Base-by-base conservation (phyloP, 208 protist species). In the Porcisia hertigi region DNA sequence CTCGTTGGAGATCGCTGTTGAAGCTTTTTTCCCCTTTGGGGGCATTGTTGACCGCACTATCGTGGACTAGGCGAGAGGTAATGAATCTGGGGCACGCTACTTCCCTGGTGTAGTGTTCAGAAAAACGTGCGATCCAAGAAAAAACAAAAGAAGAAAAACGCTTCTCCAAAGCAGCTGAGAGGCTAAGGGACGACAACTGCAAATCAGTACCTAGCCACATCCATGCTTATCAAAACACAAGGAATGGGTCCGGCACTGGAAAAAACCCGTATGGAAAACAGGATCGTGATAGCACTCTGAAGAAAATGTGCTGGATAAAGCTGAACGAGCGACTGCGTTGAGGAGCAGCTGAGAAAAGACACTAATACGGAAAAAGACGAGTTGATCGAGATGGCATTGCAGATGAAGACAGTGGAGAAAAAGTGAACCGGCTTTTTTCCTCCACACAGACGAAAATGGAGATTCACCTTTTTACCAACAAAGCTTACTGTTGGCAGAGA, bases 1-100 rank as follows among this genome's bases (percentile, higher is more conserved):
- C 4, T 84, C 85, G 43, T 74, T 90, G 4, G 86, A 69, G 20
- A 69, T 57, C 9, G 57, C 77, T 45, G 60, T 76, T 25, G 74
- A 2, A 2, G 60, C 73, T 45, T 88, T 88, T 64, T 79, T 84
- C 25, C 58, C 53, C 60, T 81, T 81, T 0, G 76, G 71, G 18
- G 76, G 76, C 76, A 81, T 76, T 3, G 1, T 57, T 52, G 16
- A 20, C 16, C 18, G 18, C 41, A 49, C 11, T 65, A 16, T 20
- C n/a, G 12, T 8, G 8, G 30, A 43, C n/a, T n/a, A 16, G 1
- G 16, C 16, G 7, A 49, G 0, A 49, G 9, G 2, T 9, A 67
- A 25, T 14, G 41, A 34, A 20, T 25, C 2, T 52, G 20, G 9
- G 16, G 11, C 5, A 52, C 36, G 16, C 20, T 65, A 16, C 39